A percentile compares a stretch with the other conserved stretches of the same genome.
phyloP scores from a whole-genome alignment of 306 rosid genomes.

The Lupinus albus region DNA sequence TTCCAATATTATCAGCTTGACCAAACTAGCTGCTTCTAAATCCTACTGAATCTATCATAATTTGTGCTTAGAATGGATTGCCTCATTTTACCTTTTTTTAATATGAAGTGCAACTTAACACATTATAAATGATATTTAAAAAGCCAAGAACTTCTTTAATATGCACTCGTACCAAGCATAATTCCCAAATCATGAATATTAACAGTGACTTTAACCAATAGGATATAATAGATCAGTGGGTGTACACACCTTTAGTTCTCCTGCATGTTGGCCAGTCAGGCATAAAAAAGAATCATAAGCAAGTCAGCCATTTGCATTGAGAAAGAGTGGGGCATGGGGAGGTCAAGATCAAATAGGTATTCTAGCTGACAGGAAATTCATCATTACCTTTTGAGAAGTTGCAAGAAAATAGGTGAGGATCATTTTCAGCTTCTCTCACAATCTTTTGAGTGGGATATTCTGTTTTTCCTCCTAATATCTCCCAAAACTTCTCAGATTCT shows the following conservation, averaged over 20 bases:
- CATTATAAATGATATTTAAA: constrained; percentile 14
- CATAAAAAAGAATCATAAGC: constrained; percentile 40
- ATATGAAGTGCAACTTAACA: constrained; percentile 30
- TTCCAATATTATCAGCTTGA: constrained; percentile 33
- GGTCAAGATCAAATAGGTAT: constrained; percentile 35
- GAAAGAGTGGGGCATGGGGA: constrained; percentile 32
- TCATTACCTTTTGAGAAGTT: constrained; percentile 64
- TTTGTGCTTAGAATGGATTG: constrained; percentile 21
- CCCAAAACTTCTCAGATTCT: constrained; percentile 96
- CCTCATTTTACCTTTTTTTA: background rate
- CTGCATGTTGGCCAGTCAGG: constrained; percentile 54
- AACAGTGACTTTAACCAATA: constrained; percentile 6
- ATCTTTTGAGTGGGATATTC: constrained; percentile 86
- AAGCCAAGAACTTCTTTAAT: constrained; percentile 2
- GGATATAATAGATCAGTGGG: constrained; percentile 35
- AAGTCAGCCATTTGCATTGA: constrained; percentile 46
- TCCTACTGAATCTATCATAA: constrained; percentile 7
- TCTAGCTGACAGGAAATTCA: constrained; percentile 29
- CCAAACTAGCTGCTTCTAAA: constrained; percentile 17
- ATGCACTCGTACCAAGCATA: constrained; percentile 10
- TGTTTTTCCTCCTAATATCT: constrained; percentile 74
- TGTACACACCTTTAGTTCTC: constrained; percentile 73
- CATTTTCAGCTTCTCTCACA: constrained; percentile 66
- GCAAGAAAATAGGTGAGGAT: constrained; percentile 86
- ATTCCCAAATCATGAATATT: constrained; percentile 33